Evolutionary conservation across 2,329 filamentous ascomycete species (phyloP).

Genomic region (Pezicula radicicola): DNA sequence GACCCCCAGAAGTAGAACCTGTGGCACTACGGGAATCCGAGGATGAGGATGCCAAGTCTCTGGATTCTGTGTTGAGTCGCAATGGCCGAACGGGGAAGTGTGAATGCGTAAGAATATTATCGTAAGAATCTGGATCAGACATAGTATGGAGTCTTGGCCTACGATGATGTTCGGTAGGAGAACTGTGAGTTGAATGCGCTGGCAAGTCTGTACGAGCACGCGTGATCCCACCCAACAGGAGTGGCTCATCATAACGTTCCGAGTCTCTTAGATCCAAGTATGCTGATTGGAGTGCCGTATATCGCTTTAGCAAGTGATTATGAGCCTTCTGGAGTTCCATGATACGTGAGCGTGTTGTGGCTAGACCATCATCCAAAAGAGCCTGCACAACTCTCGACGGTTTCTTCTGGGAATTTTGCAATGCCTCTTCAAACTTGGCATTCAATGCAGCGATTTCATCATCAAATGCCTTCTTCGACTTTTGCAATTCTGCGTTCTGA

Average conservation of each 20-base stretch:
- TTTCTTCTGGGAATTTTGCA: neutral
- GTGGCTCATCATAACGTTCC: conserved; percentile 27
- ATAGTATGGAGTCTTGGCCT: neutral
- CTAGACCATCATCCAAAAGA: conserved; percentile 38
- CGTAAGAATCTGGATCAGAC: neutral
- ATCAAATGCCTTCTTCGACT: conserved; percentile 38
- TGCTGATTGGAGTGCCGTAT: conserved; percentile 46
- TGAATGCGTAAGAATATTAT: neutral
- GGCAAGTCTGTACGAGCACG: neutral
- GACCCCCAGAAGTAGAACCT: neutral
- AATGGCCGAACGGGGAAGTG: conserved; percentile 1
- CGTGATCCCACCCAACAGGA: conserved; percentile 6
- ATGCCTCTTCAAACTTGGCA: conserved; percentile 11
- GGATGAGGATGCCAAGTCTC: neutral
- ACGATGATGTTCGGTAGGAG: neutral
- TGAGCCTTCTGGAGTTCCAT: conserved; percentile 49
- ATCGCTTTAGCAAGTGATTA: conserved; percentile 44
- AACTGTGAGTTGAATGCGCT: neutral
- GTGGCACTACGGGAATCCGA: neutral
- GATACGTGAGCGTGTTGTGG: conserved; percentile 43
- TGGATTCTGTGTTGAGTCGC: conserved; percentile 7
- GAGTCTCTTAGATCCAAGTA: conserved; percentile 32
- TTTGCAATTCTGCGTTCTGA: conserved; percentile 45
- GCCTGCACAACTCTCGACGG: neutral
- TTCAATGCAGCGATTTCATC: conserved; percentile 45